Evolutionary conservation across 2,329 filamentous ascomycete genomes (phyloP).

Genomic region (Pseudocercospora fuligena): DNA sequence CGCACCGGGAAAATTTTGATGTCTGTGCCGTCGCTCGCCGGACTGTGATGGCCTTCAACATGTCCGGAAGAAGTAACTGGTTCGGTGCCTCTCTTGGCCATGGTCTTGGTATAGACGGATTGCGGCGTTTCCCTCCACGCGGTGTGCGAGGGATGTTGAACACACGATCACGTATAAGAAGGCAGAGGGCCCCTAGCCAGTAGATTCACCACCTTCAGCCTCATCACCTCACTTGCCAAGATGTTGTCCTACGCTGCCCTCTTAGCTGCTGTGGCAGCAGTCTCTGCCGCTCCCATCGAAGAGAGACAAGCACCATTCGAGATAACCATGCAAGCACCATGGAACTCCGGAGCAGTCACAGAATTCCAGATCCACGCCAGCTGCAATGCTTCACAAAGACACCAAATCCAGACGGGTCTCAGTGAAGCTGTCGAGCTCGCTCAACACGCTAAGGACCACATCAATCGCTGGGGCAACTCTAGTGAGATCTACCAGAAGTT

Average conservation of each 20-base stretch:
- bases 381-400: constrained; percentile 66
- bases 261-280: constrained; percentile 21
- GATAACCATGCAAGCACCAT: constrained; percentile 20
- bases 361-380: constrained; percentile 64
- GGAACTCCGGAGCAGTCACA: constrained; percentile 43
- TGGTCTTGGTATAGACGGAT: constrained; percentile 12
- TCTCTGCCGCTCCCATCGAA: constrained; percentile 24
- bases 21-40: not conserved
- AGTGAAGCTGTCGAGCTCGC: constrained; percentile 64
- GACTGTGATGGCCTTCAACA: constrained; percentile 6
- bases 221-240: constrained; percentile 2
- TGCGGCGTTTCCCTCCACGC: constrained; percentile 11
- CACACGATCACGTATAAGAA: constrained; percentile 1
- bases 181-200: not conserved
- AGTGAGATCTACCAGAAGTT: constrained; percentile 68
- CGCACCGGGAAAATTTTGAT: not conserved
- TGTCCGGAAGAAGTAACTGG: not conserved
- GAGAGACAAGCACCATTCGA: constrained; percentile 26
- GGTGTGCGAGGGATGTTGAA: constrained; percentile 4
- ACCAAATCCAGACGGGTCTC: constrained; percentile 62
- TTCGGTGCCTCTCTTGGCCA: constrained; percentile 8
- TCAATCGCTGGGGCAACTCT: constrained; percentile 61
- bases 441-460: constrained; percentile 66
- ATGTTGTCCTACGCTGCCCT: constrained; percentile 20
- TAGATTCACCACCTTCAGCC: not conserved